Conservation (phyloP, 805 yeast species). For the Nematodospora valgi region DNA sequence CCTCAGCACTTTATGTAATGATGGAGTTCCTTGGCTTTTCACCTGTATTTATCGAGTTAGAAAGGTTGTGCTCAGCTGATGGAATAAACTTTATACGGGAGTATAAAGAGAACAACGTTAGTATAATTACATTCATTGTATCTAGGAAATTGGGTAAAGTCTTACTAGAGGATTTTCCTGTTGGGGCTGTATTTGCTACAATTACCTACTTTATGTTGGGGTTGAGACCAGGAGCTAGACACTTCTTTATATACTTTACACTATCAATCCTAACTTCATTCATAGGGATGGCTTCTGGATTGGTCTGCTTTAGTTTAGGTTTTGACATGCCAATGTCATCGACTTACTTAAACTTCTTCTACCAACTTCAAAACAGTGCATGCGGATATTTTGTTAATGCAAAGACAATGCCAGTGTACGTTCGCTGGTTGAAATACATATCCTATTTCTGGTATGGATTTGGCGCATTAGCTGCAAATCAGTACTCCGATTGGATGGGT, state of each 20-base stretch:
- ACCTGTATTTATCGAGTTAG: constrained; percentile 37
- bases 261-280: constrained; percentile 53
- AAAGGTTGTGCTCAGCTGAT: constrained; percentile 37
- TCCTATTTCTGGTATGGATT: constrained; percentile 78
- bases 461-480: constrained; percentile 63
- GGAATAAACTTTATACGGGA: constrained; percentile 49
- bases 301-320: constrained; percentile 50
- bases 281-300: constrained; percentile 54
- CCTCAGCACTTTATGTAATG: constrained; percentile 35
- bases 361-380: constrained; percentile 71
- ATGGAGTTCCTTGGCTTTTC: constrained; percentile 39
- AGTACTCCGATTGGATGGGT: constrained; percentile 62
- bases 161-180: constrained; percentile 63
- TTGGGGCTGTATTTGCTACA: constrained; percentile 55
- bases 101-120: constrained; percentile 63
- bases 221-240: constrained; percentile 39
- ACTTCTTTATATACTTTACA: constrained; percentile 57
- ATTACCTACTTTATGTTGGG: constrained; percentile 81
- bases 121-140: constrained; percentile 62
- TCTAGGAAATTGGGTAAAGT: constrained; percentile 66
- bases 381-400: constrained; percentile 81
- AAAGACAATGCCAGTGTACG: constrained; percentile 74
- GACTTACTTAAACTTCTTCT: constrained; percentile 55
- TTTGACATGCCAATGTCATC: constrained; percentile 63
- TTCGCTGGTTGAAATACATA: constrained; percentile 77